Conservation (phyloP, 2,329 filamentous ascomycete species). For the Xylariaceae sp. region DNA sequence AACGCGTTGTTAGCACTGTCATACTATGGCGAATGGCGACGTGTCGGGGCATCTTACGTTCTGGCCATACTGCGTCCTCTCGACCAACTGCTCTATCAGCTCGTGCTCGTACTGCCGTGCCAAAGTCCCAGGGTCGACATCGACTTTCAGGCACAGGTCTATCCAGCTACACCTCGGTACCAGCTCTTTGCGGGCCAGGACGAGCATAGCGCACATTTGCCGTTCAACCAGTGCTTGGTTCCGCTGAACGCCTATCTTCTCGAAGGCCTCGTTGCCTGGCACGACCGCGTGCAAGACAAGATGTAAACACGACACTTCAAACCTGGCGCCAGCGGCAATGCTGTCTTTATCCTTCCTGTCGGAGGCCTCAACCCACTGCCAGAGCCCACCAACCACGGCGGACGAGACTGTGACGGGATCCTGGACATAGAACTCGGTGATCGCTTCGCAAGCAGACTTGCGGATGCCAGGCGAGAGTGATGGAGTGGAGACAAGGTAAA, state of each 20-base stretch:
- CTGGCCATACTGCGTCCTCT: conserved; percentile 44
- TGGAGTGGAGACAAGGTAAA: conserved; percentile 68
- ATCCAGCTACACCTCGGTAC: conserved; percentile 84
- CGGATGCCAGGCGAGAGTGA: conserved; percentile 57
- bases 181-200: conserved; percentile 72
- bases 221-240: conserved; percentile 49
- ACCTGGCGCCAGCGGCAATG: conserved; percentile 59
- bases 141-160: conserved; percentile 71
- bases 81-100: conserved; percentile 63
- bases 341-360: conserved; percentile 73
- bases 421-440: conserved; percentile 61
- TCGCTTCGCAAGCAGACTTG: conserved; percentile 53
- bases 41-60: conserved; percentile 24
- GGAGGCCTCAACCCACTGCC: conserved; percentile 69
- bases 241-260: conserved; percentile 38
- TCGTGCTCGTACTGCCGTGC: conserved; percentile 57
- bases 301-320: conserved; percentile 59
- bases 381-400: conserved; percentile 67
- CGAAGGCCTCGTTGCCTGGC: conserved; percentile 46
- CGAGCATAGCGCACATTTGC: conserved; percentile 71
- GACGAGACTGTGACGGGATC: conserved; percentile 53
- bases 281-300: conserved; percentile 59
- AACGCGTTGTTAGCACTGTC: conserved; percentile 13
- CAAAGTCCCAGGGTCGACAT: conserved; percentile 76
- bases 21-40: background rate